These are phyloP conservation scores for Endotrypanum monterogeii DNA, from an alignment of 208 protist species.

Conservation along the genomic window DNA sequence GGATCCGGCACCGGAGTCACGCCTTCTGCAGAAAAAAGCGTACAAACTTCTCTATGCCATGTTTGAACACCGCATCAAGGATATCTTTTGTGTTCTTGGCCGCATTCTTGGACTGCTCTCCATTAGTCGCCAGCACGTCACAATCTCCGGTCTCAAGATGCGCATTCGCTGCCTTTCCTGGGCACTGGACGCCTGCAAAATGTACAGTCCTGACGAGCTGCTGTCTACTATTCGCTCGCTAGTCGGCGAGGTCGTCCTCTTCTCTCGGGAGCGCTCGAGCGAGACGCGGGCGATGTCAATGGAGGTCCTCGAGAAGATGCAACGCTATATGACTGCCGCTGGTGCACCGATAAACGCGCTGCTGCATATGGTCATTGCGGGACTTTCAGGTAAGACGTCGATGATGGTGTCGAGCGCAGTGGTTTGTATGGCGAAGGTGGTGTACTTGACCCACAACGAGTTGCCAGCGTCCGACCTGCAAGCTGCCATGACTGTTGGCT, in stretches of 20 bases:
- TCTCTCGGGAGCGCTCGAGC: conserved; percentile 78
- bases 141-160: conserved; percentile 89
- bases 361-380: conserved; percentile 73
- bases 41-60: conserved; percentile 89
- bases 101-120: conserved; percentile 71
- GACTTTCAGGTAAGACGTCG: conserved; percentile 74
- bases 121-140: conserved; percentile 77
- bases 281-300: conserved; percentile 82
- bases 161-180: conserved; percentile 85
- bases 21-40: conserved; percentile 88
- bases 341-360: conserved; percentile 71
- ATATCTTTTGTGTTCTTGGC: conserved; percentile 73
- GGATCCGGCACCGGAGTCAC: conserved; percentile 75
- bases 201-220: conserved; percentile 76
- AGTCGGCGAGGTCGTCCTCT: conserved; percentile 78
- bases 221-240: conserved; percentile 51
- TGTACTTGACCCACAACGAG: conserved; percentile 71
- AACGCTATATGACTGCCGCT: conserved; percentile 63
- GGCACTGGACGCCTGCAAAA: conserved; percentile 88
- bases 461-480: conserved; percentile 71
- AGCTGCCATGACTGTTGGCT: conserved; percentile 55
- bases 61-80: conserved; percentile 83
- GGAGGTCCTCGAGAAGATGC: conserved; percentile 89
- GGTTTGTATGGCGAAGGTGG: conserved; percentile 85
- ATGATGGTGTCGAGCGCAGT: conserved; percentile 80